Evolutionary conservation across 768 basidiomycete species (phyloP), one percentile per base, ranked within the genome.

Genomic region (Leccinellum albellum): DNA sequence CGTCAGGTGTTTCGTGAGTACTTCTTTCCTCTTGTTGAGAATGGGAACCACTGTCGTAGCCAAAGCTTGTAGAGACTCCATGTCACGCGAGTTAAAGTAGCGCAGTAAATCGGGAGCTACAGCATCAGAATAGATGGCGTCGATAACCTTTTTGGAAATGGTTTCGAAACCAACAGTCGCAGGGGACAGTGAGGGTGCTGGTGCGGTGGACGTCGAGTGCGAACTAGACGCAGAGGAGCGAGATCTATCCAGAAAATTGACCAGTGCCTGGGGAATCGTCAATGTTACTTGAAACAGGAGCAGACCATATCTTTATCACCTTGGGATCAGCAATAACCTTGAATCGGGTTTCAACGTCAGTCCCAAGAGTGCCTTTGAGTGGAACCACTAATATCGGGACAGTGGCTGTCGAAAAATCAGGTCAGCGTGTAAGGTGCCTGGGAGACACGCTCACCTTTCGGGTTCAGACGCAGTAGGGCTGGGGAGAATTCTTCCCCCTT

Each of bases 311-410:
- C 20, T 42, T 32, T 40, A 28, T 51, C 35, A 66, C 92, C 76
- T 87, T 86, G 14, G 84, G 81, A 61, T 91, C 89, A 23, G 84
- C 81, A 54, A 95, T 73, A 3, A 90, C 86, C 64, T 90, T 88
- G 77, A 90, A 95, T 44, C 88, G 82, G 62, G 84, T 88, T 64
- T 91, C 89, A 24, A 85, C 79, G 17, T 87, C 89, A 3, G 80
- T 75, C 0, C 79, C 72, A 9, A 93, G 78, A 4, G 90, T 88
- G 61, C 88, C 85, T 61, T 85, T 74, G 12, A 92, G 76, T 1
- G 93, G 93, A n/a, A 94, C 93, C 26, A 94, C 85, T 51, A 94
- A 74, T 3, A 88, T 89, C 12, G 93, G 93, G 4, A 94, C 81
- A 23, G 87, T 89, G 7, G 84, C 90, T 91, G 62, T 53, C n/a